These are phyloP conservation scores for Pinus albicaulis DNA, from an alignment of 75 land plant species.

Conservation along the genomic window DNA sequence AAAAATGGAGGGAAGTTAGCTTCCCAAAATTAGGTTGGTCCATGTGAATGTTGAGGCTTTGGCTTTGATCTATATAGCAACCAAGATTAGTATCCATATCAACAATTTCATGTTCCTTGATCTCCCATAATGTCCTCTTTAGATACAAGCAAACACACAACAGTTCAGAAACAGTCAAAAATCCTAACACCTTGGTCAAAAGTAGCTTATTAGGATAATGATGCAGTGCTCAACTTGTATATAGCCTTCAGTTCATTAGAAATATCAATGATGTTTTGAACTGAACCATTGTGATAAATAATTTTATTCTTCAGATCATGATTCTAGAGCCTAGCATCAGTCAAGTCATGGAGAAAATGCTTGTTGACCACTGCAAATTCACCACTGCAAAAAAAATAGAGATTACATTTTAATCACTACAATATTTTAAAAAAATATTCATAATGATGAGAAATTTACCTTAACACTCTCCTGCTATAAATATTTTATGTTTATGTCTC, in stretches of 20 bases:
- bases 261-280: constrained; percentile 61
- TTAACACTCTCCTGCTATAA: constrained; percentile 88
- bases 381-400: constrained; percentile 48
- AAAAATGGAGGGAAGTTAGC: constrained; percentile 89
- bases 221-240: constrained; percentile 46
- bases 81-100: constrained; percentile 98
- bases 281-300: constrained; percentile 81
- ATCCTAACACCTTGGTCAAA: background rate
- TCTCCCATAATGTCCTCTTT: constrained; percentile 97
- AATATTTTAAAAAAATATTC: background rate
- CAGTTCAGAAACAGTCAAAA: background rate
- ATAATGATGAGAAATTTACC: constrained; percentile 33
- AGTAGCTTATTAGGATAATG: background rate
- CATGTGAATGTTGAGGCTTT: constrained; percentile 96
- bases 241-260: constrained; percentile 70
- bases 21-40: constrained; percentile 87
- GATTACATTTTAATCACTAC: constrained; percentile 1
- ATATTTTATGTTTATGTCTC: constrained; percentile 97
- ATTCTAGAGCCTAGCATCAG: constrained; percentile 89
- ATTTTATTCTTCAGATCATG: constrained; percentile 79
- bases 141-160: background rate
- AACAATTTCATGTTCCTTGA: constrained; percentile 82
- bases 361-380: constrained; percentile 99
- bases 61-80: constrained; percentile 90
- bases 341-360: constrained; percentile 92